Percentiles rank a stretch among this genome's conserved stretches.
Conservation (phyloP, 2,329 filamentous ascomycete genomes). For the Penicillium paneum region DNA sequence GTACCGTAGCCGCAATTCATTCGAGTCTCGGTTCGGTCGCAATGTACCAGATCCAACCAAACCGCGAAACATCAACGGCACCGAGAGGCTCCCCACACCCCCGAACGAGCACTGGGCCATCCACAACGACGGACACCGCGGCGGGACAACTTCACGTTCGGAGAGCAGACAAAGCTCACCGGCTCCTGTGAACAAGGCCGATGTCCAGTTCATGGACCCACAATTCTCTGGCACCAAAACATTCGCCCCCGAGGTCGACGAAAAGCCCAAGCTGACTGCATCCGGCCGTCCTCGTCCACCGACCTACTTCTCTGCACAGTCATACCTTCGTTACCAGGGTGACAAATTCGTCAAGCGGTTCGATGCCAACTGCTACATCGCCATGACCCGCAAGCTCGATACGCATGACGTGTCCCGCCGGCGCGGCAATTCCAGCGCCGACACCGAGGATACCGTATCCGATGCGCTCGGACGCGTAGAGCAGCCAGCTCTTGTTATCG, state of each 20-base stretch:
- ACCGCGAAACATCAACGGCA: conserved; percentile 75
- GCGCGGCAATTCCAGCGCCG: conserved; percentile 50
- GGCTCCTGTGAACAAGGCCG: conserved; percentile 18
- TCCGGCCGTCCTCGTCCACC: conserved; percentile 48
- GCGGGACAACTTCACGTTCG: conserved; percentile 54
- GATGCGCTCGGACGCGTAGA: conserved; percentile 77
- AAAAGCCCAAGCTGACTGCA: conserved; percentile 21
- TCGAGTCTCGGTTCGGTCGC: conserved; percentile 89
- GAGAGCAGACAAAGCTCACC: conserved; percentile 36
- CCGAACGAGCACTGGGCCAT: conserved; percentile 73
- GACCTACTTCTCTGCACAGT: conserved; percentile 98
- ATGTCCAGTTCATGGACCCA: conserved; percentile 55
- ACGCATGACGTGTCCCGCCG: conserved; percentile 90
- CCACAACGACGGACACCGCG: conserved; percentile 76
- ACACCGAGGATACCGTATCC: conserved; percentile 53
- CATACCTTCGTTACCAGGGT: conserved; percentile 93
- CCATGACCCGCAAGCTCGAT: conserved; percentile 95
- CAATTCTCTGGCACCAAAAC: conserved; percentile 67
- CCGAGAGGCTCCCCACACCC: conserved; percentile 56
- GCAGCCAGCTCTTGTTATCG: conserved; percentile 86
- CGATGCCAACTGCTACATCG: conserved; percentile 98
- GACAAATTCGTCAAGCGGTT: conserved; percentile 96
- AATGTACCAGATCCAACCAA: conserved; percentile 85
- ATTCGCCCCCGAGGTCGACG: conserved; percentile 42
- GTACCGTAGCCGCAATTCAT: conserved; percentile 94